Base-by-base conservation (phyloP, 371 early-diverging fungal species). In the Syncephalastrum racemosum region DNA sequence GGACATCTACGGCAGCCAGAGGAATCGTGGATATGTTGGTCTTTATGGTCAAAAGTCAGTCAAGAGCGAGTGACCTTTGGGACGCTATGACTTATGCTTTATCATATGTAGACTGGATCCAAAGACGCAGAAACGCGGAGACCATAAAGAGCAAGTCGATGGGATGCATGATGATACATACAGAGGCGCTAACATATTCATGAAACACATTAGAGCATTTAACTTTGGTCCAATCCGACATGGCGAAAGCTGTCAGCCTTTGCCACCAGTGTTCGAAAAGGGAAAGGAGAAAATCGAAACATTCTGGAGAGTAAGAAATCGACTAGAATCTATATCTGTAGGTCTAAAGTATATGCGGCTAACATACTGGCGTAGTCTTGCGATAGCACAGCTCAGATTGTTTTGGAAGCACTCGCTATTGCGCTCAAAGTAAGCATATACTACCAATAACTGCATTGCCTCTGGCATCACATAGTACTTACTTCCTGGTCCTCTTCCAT, bases 151-250 rank as follows among this genome's bases (percentile, higher is more conserved):
- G 77, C 75, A 69, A 58, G 58, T 13, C 18, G 3, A 12, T n/a
- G 2, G 5, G 10, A 31, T 31, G 36, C 10, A 8, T 10, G 36
- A 31, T 5, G 10, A 31, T 8, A 31, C 8, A 31, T 8, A 12
- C 6, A 0, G 36, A 31, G 10, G 10, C 6, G 36, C 36, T n/a
- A 16, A 13, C 18, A 25, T 45, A 43, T 36, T 7, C 2, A 24
- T 15, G 45, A 4, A 4, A 44, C 13, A 15, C 25, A 15, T 14
- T 5, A 18, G 44, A 18, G 46, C 49, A 22, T 51, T 24, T 56
- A 81, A 78, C 42, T 64, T 72, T 10, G 78, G 68, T 36, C 72
- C 78, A 48, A 53, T 79, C 4, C 46, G 62, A 20, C 79, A 79
- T 23, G 41, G 27, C 52, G 46, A 70, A 27, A 57, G 60, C n/a